Evolutionary conservation across 345 rosid species (phyloP).

Genomic region (Firmiana major): DNA sequence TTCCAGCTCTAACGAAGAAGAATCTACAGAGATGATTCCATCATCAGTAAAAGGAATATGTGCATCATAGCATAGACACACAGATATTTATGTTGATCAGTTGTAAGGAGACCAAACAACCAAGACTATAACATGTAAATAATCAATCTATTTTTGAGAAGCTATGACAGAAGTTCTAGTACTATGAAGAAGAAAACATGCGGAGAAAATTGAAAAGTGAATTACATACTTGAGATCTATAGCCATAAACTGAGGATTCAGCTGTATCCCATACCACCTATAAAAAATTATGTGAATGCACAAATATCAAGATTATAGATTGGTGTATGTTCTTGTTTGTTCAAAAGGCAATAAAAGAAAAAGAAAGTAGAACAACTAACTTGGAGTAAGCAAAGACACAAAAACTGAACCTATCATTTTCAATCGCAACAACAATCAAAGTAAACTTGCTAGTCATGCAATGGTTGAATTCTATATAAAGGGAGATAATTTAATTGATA

Average conservation of each 20-base stretch:
- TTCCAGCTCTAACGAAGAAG: conserved; percentile 91
- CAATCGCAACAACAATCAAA: background rate
- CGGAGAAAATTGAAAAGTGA: background rate
- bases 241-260: conserved; percentile 76
- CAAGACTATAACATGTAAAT: background rate
- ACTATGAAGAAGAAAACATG: background rate
- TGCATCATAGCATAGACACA: conserved; percentile 4
- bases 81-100: background rate
- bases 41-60: conserved; percentile 4
- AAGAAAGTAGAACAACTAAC: background rate
- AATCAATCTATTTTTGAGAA: background rate
- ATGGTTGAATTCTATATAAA: background rate
- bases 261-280: conserved; percentile 92
- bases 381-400: conserved; percentile 12
- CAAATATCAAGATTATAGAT: conserved; percentile 1
- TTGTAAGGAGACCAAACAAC: background rate
- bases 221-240: conserved; percentile 81
- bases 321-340: background rate
- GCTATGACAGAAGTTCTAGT: background rate
- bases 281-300: conserved; percentile 25
- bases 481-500: background rate
- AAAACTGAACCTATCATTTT: too few species aligned
- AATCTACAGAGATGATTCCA: conserved; percentile 40
- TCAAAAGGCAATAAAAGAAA: background rate
- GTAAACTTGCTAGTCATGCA: background rate